Conservation (phyloP, 1,139 yeast species). For the Geotrichum cucujoidarum region DNA sequence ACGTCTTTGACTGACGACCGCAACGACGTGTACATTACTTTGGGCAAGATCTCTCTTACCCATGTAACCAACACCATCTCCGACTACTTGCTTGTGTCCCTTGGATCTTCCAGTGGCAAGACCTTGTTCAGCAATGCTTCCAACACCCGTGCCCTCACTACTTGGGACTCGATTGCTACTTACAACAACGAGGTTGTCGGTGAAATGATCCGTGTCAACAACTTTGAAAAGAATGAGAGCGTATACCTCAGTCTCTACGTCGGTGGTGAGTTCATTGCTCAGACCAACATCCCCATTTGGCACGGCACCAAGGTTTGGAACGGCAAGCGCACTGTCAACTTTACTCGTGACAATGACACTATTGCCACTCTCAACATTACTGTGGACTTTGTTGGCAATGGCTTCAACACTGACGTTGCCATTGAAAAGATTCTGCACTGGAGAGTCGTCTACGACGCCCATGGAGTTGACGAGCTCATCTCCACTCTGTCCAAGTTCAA, state of each 20-base stretch:
- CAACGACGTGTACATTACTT: conserved; percentile 31
- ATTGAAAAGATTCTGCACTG: conserved; percentile 56
- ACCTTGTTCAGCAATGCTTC: conserved; percentile 52
- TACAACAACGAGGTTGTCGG: conserved; percentile 71
- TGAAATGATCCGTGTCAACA: conserved; percentile 57
- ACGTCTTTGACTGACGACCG: conserved; percentile 29
- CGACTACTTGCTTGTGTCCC: conserved; percentile 26
- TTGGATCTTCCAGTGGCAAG: conserved; percentile 29
- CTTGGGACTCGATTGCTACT: conserved; percentile 78
- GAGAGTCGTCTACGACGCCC: conserved; percentile 44
- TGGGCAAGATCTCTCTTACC: conserved; percentile 29
- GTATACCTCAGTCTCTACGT: conserved; percentile 56
- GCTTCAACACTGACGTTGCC: conserved; percentile 56
- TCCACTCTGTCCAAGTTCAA: conserved; percentile 32
- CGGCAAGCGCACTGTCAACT: conserved; percentile 27
- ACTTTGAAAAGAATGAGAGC: conserved; percentile 53
- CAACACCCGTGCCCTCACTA: conserved; percentile 49
- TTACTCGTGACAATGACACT: conserved; percentile 25
- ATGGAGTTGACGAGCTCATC: conserved; percentile 29
- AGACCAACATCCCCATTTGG: conserved; percentile 39
- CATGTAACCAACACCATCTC: conserved; percentile 22
- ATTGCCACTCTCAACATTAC: conserved; percentile 37
- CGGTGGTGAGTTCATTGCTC: conserved; percentile 61
- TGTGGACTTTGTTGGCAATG: conserved; percentile 66
- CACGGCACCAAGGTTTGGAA: conserved; percentile 29